Percentiles rank a stretch among this genome's conserved stretches.
Conservation (phyloP, 1,139 yeast genomes). For the Blastobotrys persicus region DNA sequence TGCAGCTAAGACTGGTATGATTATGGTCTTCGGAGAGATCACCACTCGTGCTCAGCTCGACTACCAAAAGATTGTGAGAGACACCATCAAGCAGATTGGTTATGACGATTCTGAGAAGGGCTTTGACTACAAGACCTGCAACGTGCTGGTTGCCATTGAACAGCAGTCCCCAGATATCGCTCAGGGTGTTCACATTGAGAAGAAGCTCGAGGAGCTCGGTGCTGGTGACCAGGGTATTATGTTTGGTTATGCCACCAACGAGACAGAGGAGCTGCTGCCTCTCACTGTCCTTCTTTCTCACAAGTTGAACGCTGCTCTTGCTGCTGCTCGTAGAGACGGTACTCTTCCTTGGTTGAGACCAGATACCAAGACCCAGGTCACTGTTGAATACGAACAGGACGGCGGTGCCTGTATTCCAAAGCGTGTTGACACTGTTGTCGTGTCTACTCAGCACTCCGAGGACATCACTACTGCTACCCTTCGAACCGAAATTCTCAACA, state of each 20-base stretch:
- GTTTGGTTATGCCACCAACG: slow-evolving; percentile 99
- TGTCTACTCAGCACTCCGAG: slow-evolving; percentile 97
- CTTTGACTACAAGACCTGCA: slow-evolving; percentile 98
- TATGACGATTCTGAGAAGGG: slow-evolving; percentile 96
- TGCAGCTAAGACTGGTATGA: slow-evolving; percentile 98
- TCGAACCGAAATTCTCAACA: slow-evolving; percentile 70
- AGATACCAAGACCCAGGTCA: slow-evolving; percentile 99
- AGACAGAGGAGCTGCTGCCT: slow-evolving; percentile 96
- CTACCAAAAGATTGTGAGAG: slow-evolving; percentile 96
- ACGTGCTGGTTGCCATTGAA: slow-evolving; percentile 97
- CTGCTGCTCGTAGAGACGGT: slow-evolving; percentile 96
- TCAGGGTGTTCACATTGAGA: slow-evolving; percentile 97
- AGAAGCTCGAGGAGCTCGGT: slow-evolving; percentile 95
- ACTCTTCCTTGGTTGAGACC: slow-evolving; percentile 96
- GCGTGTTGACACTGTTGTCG: slow-evolving; percentile 96
- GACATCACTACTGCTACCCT: slow-evolving; percentile 90
- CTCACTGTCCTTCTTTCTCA: slow-evolving; percentile 92
- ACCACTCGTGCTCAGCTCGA: slow-evolving; percentile 94
- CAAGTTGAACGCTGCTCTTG: slow-evolving; percentile 94
- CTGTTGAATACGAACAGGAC: slow-evolving; percentile 91
- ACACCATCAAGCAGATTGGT: slow-evolving; percentile 97
- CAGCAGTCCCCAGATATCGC: slow-evolving; percentile 99
- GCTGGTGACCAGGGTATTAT: slow-evolving; percentile 99
- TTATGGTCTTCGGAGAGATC: slow-evolving; percentile 98
- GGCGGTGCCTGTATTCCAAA: slow-evolving; percentile 93